Base-by-base conservation (phyloP, 1,284 basidiomycete species). In the Violaceomyces palustris region DNA sequence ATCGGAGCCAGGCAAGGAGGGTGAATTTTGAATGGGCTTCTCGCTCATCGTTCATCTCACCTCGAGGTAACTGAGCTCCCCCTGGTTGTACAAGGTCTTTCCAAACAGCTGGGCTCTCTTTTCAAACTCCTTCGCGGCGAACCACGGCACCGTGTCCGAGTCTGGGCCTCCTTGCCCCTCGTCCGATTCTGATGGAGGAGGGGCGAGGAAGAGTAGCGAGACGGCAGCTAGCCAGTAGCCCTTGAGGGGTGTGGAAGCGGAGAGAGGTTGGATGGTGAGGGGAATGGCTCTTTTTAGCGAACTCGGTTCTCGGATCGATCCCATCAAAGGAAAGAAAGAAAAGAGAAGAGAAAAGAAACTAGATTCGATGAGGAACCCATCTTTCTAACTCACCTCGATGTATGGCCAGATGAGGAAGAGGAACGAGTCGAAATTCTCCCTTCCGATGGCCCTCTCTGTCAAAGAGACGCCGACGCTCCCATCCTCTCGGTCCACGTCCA, bases 181-280 rank as follows among this genome's bases (percentile, higher is more conserved):
- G 15, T 47, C 45, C n/a, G 54, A 35, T 3, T 19, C 49, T 14
- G 36, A 24, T n/a, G n/a, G n/a, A n/a, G 68, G 67, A 9, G 61
- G 61, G 4, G 73, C 63, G 9, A 75, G 65, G 10, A 67, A 61
- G 27, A 75, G 64, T 2, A 75, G 57, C 8, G 70, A 66, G 21
- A 74, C 66, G 5, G 71, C 68, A 4, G 70, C 72, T 7, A 75
- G 65, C 74, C 74, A 75, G 51, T 74, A 74, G 33, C 59, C 66
- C 40, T 58, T n/a, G n/a, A n/a, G n/a, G n/a, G n/a, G n/a, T n/a
- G n/a, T n/a, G n/a, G n/a, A n/a, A n/a, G n/a, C n/a, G n/a, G n/a
- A n/a, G n/a, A n/a, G n/a, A n/a, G n/a, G n/a, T n/a, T n/a, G n/a
- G n/a, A n/a, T n/a, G n/a, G n/a, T n/a, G n/a, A n/a, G n/a, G n/a